Percentiles rank a stretch among this genome's conserved stretches.
Conservation (phyloP, 2,329 filamentous ascomycete genomes). For the Akanthomyces lecanii region DNA sequence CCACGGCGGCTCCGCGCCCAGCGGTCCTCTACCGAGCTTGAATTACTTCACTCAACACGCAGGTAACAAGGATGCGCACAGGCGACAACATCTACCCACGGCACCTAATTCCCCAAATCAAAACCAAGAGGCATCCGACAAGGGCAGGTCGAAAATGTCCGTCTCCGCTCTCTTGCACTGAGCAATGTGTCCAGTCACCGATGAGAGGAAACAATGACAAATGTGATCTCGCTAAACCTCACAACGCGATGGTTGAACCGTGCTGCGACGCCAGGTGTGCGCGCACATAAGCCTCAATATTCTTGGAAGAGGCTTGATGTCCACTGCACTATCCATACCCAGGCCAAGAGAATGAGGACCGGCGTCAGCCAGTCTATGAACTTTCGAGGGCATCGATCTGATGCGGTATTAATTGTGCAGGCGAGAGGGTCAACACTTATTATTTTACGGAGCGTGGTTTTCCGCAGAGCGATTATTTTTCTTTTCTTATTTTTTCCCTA, state of each 20-base stretch:
- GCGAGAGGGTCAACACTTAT: background rate
- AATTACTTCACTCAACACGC: constrained; percentile 18
- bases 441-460: background rate
- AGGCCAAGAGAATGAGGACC: background rate
- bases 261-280: constrained; percentile 11
- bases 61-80: constrained; percentile 13
- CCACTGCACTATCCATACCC: background rate
- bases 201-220: background rate
- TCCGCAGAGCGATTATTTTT: background rate
- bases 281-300: background rate
- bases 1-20: background rate
- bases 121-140: constrained; percentile 10
- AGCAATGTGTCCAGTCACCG: background rate
- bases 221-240: background rate
- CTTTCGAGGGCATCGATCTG: background rate
- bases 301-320: background rate
- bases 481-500: background rate
- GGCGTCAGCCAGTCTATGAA: background rate
- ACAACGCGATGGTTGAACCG: background rate
- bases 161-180: constrained; percentile 22
- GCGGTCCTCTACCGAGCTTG: constrained; percentile 28
- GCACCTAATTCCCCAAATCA: background rate
- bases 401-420: background rate
- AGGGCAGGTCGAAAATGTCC: constrained; percentile 23
- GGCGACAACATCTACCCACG: constrained; percentile 23